phyloP scores from a whole-genome alignment of 2,329 filamentous ascomycete genomes.

The Saccharata proteae region DNA sequence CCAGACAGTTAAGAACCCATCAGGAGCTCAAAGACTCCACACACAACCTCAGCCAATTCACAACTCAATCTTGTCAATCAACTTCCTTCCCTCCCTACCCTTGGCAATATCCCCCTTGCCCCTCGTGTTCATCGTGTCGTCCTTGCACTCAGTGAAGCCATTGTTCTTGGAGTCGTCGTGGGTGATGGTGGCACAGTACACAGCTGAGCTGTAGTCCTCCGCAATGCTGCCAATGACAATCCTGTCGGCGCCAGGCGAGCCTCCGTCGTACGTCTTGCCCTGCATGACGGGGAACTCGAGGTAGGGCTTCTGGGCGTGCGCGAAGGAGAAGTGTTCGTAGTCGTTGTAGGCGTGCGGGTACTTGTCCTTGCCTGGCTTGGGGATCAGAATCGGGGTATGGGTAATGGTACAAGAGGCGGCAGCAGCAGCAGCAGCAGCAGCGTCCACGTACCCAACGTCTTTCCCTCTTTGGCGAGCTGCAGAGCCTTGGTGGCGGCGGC shows the following conservation, averaged over 20 bases:
- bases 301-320: conserved; percentile 15
- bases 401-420: neutral
- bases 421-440: too few relatives aligned
- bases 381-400: conserved; percentile 6
- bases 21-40: too few relatives aligned
- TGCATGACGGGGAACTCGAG: conserved; percentile 21
- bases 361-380: conserved; percentile 12
- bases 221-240: conserved; percentile 20
- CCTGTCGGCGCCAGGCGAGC: conserved; percentile 18
- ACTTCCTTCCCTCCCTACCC: neutral
- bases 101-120: conserved; percentile 2
- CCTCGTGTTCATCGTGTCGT: neutral
- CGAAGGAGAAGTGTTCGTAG: conserved; percentile 21
- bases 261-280: conserved; percentile 13
- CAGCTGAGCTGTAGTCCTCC: conserved; percentile 15
- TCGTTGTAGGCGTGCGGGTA: conserved; percentile 24
- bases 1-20: too few relatives aligned
- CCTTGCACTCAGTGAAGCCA: conserved; percentile 1
- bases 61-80: neutral
- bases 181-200: conserved; percentile 15
- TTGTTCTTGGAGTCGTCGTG: neutral
- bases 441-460: conserved; percentile 8
- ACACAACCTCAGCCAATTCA: too few relatives aligned
- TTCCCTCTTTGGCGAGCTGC: conserved; percentile 13
- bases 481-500: conserved; percentile 15